Evolutionary conservation across 2,329 filamentous ascomycete genomes (phyloP).

Genomic region (Simplicillium aogashimaense): DNA sequence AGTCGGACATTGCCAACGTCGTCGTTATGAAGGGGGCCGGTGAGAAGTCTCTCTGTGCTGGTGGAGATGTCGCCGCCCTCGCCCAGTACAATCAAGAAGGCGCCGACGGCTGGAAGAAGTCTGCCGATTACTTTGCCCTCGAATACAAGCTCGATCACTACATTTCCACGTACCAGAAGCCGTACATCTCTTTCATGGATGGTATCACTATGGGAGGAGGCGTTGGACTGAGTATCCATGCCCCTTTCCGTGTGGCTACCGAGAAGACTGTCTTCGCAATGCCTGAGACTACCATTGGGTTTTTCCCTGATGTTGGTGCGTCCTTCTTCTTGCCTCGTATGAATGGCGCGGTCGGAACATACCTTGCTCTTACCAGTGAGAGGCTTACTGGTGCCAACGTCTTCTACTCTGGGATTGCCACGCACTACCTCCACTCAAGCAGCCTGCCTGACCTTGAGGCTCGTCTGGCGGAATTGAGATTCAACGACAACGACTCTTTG

Average conservation of each 20-base stretch:
- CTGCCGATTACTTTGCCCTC: constrained; percentile 77
- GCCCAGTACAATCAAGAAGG: constrained; percentile 63
- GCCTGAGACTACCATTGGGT: constrained; percentile 96
- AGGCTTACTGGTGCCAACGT: constrained; percentile 72
- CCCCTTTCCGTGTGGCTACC: constrained; percentile 91
- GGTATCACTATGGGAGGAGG: constrained; percentile 98
- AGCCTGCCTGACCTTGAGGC: constrained; percentile 71
- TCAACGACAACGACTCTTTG: constrained; percentile 64
- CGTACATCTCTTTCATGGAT: constrained; percentile 92
- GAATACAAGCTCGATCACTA: constrained; percentile 96
- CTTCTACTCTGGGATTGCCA: constrained; percentile 86
- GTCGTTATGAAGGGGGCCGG: constrained; percentile 88
- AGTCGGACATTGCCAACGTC: constrained; percentile 88
- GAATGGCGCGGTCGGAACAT: constrained; percentile 79
- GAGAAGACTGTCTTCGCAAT: constrained; percentile 95
- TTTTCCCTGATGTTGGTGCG: constrained; percentile 96
- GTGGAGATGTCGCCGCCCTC: constrained; percentile 78
- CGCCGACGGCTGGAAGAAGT: constrained; percentile 59
- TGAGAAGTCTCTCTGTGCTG: constrained; percentile 78
- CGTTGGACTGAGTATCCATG: constrained; percentile 87
- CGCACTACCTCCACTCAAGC: constrained; percentile 91
- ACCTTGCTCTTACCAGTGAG: constrained; percentile 86
- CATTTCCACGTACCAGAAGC: constrained; percentile 88
- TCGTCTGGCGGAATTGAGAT: constrained; percentile 80
- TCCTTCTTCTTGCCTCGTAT: constrained; percentile 92